Evolutionary conservation across 306 rosid genomes (phyloP).

Genomic region (Rosa lucieae): DNA sequence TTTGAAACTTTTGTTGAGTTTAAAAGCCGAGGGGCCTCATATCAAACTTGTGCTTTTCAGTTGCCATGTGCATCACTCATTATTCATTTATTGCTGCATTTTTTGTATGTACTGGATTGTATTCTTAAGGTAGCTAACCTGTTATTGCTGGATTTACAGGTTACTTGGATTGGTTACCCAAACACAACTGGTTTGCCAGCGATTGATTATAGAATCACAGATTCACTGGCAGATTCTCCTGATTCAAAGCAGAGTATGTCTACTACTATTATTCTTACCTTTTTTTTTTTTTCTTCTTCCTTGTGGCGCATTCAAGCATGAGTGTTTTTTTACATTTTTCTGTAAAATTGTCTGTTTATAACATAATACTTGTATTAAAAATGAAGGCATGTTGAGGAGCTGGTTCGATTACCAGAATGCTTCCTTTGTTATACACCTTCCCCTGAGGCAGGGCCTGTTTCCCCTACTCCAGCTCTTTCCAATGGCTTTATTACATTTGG

Average conservation of each 20-base stretch:
- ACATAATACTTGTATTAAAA: conserved; percentile 2
- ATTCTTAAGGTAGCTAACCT: not conserved
- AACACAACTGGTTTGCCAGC: conserved; percentile 98
- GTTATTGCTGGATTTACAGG: conserved; percentile 50
- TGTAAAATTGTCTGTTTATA: conserved; percentile 15
- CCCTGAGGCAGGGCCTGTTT: conserved; percentile 87
- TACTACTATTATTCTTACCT: not conserved
- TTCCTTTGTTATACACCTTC: conserved; percentile 98
- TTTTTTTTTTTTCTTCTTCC: conserved; percentile 25
- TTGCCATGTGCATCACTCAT: not conserved
- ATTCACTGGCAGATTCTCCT: conserved; percentile 89
- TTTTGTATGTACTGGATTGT: not conserved
- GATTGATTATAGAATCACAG: conserved; percentile 91
- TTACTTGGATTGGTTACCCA: conserved; percentile 99
- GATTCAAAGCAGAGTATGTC: conserved; percentile 82
- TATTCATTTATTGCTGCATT: not conserved
- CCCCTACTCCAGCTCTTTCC: conserved; percentile 89
- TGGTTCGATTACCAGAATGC: conserved; percentile 80
- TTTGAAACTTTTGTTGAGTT: not conserved
- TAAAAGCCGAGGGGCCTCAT: not conserved
- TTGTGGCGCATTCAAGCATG: conserved; percentile 13
- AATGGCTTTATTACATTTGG: conserved; percentile 97
- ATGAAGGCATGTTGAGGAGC: conserved; percentile 90
- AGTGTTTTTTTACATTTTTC: conserved; percentile 17
- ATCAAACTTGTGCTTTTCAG: not conserved